Evolutionary conservation across 2,329 filamentous ascomycete genomes (phyloP).

Genomic region (Sporothrix pseudoabietina): DNA sequence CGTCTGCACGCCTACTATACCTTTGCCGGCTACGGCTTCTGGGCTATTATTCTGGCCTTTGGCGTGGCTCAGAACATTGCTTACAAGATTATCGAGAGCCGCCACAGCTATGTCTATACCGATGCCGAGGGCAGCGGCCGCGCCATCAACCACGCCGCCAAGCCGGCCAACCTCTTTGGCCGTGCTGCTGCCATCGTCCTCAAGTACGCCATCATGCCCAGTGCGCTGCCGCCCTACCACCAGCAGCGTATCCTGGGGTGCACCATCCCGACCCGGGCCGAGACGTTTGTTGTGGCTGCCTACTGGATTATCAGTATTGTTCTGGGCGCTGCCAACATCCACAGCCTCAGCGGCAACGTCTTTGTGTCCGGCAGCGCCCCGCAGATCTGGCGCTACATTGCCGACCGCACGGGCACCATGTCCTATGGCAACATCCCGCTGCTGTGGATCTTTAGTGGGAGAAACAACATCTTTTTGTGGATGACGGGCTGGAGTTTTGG

Average conservation of each 20-base stretch:
- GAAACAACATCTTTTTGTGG: conserved; percentile 69
- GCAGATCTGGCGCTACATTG: conserved; percentile 33
- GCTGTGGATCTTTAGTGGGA: conserved; percentile 57
- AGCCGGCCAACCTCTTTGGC: not conserved
- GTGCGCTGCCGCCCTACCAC: conserved; percentile 31
- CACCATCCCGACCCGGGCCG: conserved; percentile 35
- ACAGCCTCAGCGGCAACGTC: conserved; percentile 24
- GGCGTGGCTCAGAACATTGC: conserved; percentile 31
- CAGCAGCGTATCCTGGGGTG: conserved; percentile 33
- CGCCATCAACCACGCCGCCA: not conserved
- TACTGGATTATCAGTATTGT: conserved; percentile 34
- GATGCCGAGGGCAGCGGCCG: conserved; percentile 27
- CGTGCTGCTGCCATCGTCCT: not conserved
- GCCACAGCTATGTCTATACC: conserved; percentile 25
- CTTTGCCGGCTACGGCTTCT: conserved; percentile 32
- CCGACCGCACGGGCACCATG: conserved; percentile 35
- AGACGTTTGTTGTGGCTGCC: conserved; percentile 31
- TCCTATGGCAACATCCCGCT: conserved; percentile 33
- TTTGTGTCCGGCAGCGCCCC: not conserved
- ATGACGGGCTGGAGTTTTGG: conserved; percentile 68
- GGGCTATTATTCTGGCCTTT: conserved; percentile 31
- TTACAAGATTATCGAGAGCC: conserved; percentile 24
- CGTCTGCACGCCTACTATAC: conserved; percentile 26
- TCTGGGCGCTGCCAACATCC: conserved; percentile 20
- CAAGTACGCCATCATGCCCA: conserved; percentile 33